Base-by-base conservation (phyloP, 78 protist species). In the Dictyostelium brefeldianum region DNA sequence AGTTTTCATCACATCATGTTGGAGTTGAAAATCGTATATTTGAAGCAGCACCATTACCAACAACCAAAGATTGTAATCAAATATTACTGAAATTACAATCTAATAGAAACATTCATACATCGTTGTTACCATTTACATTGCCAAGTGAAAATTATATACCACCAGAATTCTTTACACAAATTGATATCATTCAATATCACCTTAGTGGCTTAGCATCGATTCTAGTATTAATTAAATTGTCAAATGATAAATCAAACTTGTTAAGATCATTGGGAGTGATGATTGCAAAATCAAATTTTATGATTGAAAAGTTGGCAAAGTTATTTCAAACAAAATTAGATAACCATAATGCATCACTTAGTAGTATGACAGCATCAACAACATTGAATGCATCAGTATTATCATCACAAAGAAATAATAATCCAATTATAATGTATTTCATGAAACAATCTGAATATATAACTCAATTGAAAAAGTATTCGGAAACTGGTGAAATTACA, bases 181-280 rank as follows among this genome's bases (percentile, higher is more conserved):
- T 87, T 51, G 83, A 74, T 59, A 81, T 78, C 2, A n/a, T 87
- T 18, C 84, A 87, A 65, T 87, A 77, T 51, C 79, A 50, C 27
- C 50, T 87, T 17, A 81, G 80, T 77, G 93, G 93, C 0, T 12
- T 87, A 20, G 74, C 80, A 1, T 59, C 85, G 5, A 73, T 87
- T 4, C 18, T 77, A 0, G 93, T 77, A 29, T 64, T 57, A 0
- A 74, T 62, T n/a, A 41, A 74, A 41, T 54, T 83, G 8, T 25
- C 59, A 18, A 6, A 31, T 8, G 62, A n/a, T n/a, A n/a, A n/a
- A n/a, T n/a, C n/a, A n/a, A n/a, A n/a, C n/a, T 27, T 7, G 79
- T 36, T 36, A 36, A 82, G 53, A 31, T 4, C 18, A 31, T 20
- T 51, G 1, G 27, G 2, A 17, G 0, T 54, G 20, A 71, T 51